Evolutionary conservation across 306 rosid species (phyloP).

Genomic region (Cyamopsis tetragonoloba): DNA sequence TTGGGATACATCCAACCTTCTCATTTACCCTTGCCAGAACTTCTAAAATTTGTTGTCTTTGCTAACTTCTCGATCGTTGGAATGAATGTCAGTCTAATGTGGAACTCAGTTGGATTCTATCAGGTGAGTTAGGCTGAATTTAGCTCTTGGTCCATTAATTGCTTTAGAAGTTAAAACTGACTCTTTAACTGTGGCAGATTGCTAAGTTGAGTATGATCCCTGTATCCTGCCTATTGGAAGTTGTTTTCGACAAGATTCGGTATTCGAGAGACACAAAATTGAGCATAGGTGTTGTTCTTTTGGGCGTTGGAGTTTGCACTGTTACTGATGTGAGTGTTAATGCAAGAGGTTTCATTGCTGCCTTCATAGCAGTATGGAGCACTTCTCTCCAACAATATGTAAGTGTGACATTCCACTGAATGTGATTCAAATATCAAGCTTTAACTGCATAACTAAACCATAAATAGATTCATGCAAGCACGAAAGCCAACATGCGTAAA

Average conservation of each 20-base stretch:
- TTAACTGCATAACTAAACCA: not conserved
- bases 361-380: conserved; percentile 83
- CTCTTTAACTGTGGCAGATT: conserved; percentile 45
- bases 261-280: conserved; percentile 86
- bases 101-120: conserved; percentile 96
- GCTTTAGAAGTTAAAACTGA: conserved; percentile 27
- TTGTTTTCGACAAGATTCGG: conserved; percentile 66
- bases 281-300: conserved; percentile 69
- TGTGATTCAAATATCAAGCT: conserved; percentile 2
- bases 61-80: conserved; percentile 93
- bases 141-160: conserved; percentile 3
- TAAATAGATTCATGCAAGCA: not conserved
- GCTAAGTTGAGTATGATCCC: conserved; percentile 94
- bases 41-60: conserved; percentile 74
- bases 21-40: conserved; percentile 74
- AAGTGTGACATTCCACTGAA: conserved; percentile 28
- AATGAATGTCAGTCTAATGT: conserved; percentile 92
- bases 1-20: conserved; percentile 73
- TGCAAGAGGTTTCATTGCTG: conserved; percentile 66
- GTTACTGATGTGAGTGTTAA: conserved; percentile 88
- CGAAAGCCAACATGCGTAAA: not conserved
- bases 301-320: conserved; percentile 83
- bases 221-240: conserved; percentile 81
- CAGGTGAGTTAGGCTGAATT: conserved; percentile 51
- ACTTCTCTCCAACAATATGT: conserved; percentile 87